Evolutionary conservation across 805 yeast genomes (phyloP), one percentile per base, ranked within the genome.

Genomic region (Sungouiozyma intestinalis): DNA sequence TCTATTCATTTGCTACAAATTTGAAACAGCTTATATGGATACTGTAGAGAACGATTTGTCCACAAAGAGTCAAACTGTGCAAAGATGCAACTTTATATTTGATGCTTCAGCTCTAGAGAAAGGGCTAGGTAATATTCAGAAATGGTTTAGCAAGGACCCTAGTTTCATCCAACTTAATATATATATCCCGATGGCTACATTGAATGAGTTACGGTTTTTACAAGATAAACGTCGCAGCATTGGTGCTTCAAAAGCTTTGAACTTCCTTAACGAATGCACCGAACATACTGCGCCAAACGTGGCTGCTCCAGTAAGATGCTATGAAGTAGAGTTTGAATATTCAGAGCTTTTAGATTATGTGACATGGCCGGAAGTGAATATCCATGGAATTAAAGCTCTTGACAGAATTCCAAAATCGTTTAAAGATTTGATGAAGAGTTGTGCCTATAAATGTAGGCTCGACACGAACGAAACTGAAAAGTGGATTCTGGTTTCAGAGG

Each of bases 21-120:
- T 24, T 24, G 29, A 24, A 24, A 24, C 9, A 24, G 29, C 38
- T 14, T 16, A 19, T 14, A 17, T 14, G 14, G 29, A 19, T 36
- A 36, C 15, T 36, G n/a, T 36, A 6, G 14, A 15, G 16, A 35
- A 15, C 16, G 18, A 16, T 14, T 35, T 11, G 6, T 24, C 29
- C 6, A 6, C 29, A 33, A 35, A 15, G 42, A 33, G 15, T 44
- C 29, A 24, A 24, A 24, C 29, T 24, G 29, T 24, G 29, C 29
- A 24, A 24, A 24, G 43, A 18, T 57, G 55, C 39, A 54, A 69
- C 53, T 66, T 80, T 45, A 76, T 81, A 16, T 52, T 81, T 35
- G 88, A 81, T 54, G 82, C 80, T 16, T 73, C 84, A 5, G 79
- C 84, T 2, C 68, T 81, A 46, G 76, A 77, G 16, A 73, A 79